Evolutionary conservation across 2,329 filamentous ascomycete genomes (phyloP), one percentile per base, ranked within the genome.

Genomic region (Dactylellina leptospora): DNA sequence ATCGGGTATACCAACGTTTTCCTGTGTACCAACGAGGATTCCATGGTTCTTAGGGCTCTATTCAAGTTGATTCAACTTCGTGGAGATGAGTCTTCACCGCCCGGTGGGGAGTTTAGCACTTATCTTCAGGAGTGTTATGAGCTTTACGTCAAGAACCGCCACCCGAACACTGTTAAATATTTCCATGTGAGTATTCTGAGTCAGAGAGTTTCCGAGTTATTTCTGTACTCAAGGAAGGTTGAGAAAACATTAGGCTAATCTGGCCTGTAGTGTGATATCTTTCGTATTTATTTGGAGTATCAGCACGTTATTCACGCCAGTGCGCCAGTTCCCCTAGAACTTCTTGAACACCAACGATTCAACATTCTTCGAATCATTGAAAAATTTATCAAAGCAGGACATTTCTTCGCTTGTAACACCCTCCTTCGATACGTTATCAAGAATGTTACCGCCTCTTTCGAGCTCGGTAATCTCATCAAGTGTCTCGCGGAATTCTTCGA

Each of bases 111-210:
- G 45, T 72, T 72, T 50, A 13, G n/a, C 18, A 55, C 11, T 10
- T 20, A 44, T 11, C 33, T 72, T 25, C 6, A 16, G 4, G 45
- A 64, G 13, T 23, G 44, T 2, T 64, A 64, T 22, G 59, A 64
- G 28, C n/a, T 42, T 18, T 64, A 38, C 33, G 40, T 72, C 4
- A 62, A 33, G 40, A 42, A 42, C n/a, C 47, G 60, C 11, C 45
- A 64, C 58, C 30, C 27, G 28, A 38, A 20, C 16, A 42, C 59
- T 27, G n/a, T 72, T 44, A 54, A 53, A 4, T 64, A 64, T 16
- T 64, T 72, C 20, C 68, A 64, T 54, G 68, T 72, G 42, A 48
- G 68, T 64, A 48, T 6, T 3, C 40, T n/a, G n/a, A n/a, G n/a
- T n/a, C n/a, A n/a, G n/a, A n/a, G n/a, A n/a, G n/a, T n/a, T n/a